Conservation (phyloP, 495 filamentous ascomycete species). For the Aspergillus sclerotioniger region DNA sequence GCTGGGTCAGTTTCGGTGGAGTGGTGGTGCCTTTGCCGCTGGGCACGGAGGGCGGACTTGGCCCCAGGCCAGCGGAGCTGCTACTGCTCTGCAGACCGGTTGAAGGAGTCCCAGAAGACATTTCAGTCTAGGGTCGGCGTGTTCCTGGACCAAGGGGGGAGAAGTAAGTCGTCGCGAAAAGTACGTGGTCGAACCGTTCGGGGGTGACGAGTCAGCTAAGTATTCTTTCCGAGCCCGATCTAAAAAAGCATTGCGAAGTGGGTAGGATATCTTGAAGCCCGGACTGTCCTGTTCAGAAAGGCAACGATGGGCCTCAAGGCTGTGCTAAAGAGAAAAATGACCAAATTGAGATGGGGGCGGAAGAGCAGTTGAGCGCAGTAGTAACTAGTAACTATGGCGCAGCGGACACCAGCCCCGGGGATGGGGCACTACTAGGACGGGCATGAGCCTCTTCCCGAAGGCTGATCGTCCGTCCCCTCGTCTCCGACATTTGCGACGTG, state of each 20-base stretch:
- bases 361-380: background rate
- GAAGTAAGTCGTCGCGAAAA: background rate
- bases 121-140: conserved; percentile 5
- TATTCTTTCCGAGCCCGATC: background rate
- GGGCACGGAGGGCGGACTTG: conserved; percentile 30
- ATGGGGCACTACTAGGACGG: background rate
- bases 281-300: background rate
- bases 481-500: too few species aligned
- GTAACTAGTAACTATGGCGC: background rate
- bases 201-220: conserved; percentile 8
- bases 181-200: conserved; percentile 13
- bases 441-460: too few species aligned
- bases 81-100: conserved; percentile 26
- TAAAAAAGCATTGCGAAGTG: conserved; percentile 16
- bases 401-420: background rate
- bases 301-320: background rate
- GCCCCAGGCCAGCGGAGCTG: conserved; percentile 24
- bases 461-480: too few species aligned
- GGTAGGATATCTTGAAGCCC: background rate
- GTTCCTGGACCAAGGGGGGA: background rate
- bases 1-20: conserved; percentile 53
- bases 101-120: conserved; percentile 33
- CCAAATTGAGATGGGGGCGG: background rate
- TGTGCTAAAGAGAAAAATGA: background rate
- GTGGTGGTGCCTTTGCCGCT: conserved; percentile 58